phyloP scores from a whole-genome alignment of 345 rosid species.

The Alliaria petiolata region DNA sequence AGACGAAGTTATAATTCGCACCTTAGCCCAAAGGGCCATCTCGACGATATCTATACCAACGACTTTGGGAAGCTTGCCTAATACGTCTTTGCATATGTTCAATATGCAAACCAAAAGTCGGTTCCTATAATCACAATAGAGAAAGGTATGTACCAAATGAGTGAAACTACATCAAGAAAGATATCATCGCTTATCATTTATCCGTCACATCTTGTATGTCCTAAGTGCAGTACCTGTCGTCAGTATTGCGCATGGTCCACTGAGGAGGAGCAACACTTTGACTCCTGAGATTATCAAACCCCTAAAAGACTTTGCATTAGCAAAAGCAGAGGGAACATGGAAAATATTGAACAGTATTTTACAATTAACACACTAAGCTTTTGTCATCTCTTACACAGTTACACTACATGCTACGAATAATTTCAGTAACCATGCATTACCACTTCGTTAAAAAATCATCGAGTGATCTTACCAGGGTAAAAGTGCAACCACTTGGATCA shows the following conservation, averaged over 20 bases:
- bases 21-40: slow-evolving; percentile 99
- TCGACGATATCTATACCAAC: slow-evolving; percentile 91
- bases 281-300: slow-evolving; percentile 97
- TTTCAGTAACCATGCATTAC: not conserved
- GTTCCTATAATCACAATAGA: slow-evolving; percentile 47
- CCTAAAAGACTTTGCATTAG: slow-evolving; percentile 54
- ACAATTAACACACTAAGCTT: not conserved
- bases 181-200: not conserved
- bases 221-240: slow-evolving; percentile 64
- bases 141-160: not conserved
- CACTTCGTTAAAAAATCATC: not conserved
- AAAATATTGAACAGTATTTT: not conserved
- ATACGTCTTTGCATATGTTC: slow-evolving; percentile 74
- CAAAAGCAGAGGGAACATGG: not conserved
- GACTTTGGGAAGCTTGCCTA: slow-evolving; percentile 78
- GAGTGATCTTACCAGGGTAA: slow-evolving; percentile 64
- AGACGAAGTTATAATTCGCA: slow-evolving; percentile 28
- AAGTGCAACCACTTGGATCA: slow-evolving; percentile 97
- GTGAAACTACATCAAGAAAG: not conserved
- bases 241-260: slow-evolving; percentile 98
- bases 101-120: slow-evolving; percentile 70
- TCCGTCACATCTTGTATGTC: too few species aligned
- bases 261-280: slow-evolving; percentile 97
- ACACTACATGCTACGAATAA: not conserved
- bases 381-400: not conserved